Percentiles rank a stretch among this genome's conserved stretches.
These are phyloP conservation scores for Moricandia moricandioides DNA, from an alignment of 345 rosid genomes.

Conservation along the genomic window DNA sequence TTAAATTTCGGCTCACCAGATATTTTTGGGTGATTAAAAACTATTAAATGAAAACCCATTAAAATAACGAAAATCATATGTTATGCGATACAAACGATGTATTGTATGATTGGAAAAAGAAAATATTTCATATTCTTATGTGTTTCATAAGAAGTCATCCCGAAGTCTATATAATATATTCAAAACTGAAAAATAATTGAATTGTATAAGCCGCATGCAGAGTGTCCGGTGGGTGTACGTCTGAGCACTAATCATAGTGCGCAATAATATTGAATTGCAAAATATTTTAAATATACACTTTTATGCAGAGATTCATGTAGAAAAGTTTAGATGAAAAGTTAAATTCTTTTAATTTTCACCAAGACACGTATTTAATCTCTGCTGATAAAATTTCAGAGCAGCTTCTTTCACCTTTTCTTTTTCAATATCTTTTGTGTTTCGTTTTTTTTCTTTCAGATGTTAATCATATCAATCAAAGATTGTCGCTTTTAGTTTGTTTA, in stretches of 20 bases:
- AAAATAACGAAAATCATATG: neutral
- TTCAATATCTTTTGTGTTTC: neutral
- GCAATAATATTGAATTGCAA: constrained; percentile 6
- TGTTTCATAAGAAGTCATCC: neutral
- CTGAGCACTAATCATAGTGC: constrained; percentile 23
- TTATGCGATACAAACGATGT: neutral
- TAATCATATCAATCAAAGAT: neutral
- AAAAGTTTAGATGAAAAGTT: constrained; percentile 13
- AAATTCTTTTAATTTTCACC: constrained; percentile 7
- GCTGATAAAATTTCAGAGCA: neutral
- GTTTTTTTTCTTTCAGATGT: neutral
- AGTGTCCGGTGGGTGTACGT: constrained; percentile 18
- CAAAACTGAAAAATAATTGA: neutral
- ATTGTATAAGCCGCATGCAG: neutral
- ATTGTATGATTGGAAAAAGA: too few relatives aligned
- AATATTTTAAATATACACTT: constrained; percentile 18
- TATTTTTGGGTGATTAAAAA: too few relatives aligned
- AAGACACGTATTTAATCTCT: constrained; percentile 17
- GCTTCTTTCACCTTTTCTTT: neutral
- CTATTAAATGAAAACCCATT: neutral
- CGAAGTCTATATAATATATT: neutral
- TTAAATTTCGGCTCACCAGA: too few relatives aligned
- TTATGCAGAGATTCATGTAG: constrained; percentile 19
- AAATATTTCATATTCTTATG: neutral
- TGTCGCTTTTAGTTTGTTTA: neutral